Base-by-base conservation (phyloP, 768 basidiomycete species). In the Calocera cornea region DNA sequence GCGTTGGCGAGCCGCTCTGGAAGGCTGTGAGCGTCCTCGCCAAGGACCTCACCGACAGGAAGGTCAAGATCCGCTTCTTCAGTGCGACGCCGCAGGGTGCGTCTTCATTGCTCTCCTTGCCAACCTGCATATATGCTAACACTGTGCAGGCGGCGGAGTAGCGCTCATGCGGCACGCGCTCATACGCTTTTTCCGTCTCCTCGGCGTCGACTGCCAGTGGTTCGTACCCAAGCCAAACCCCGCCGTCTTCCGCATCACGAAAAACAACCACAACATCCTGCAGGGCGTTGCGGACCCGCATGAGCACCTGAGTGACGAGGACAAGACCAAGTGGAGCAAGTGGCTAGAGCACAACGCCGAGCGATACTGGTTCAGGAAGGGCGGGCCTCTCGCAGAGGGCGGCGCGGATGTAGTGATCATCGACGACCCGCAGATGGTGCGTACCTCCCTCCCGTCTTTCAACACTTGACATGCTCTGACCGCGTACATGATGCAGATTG, bases 111-210 rank as follows among this genome's bases (percentile, higher is more conserved):
- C 36, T 16, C 2, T 22, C n/a, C 7, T 12, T n/a, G n/a, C n/a
- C n/a, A n/a, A n/a, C 16, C 2, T 8, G 19, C 14, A 38, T 27
- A 22, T 38, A 8, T 64, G 24, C 50, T 49, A 27, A 66, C 19
- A n/a, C 8, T 10, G 33, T 74, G 66, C 75, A 86, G 92, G 94
- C 74, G 94, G 95, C 75, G 54, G 54, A 14, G 95, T 97, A 69
- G 95, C 95, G 47, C 84, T 97, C 64, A 95, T 97, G 92, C 86
- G 94, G 71, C 94, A 97, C 77, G 92, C 94, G 33, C 79, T 97
- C 72, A 88, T 97, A 76, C 83, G 95, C 68, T 88, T 97, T 79
- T 82, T 91, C 79, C 80, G 83, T 64, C 82, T 84, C 64, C 78
- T 92, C 66, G 92, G 92, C 69, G 89, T 92, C 44, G 89, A 93